Percentiles rank a stretch among this genome's conserved stretches.
Evolutionary conservation across 2,329 filamentous ascomycete genomes (phyloP).

Genomic region (Aspergillus texensis): DNA sequence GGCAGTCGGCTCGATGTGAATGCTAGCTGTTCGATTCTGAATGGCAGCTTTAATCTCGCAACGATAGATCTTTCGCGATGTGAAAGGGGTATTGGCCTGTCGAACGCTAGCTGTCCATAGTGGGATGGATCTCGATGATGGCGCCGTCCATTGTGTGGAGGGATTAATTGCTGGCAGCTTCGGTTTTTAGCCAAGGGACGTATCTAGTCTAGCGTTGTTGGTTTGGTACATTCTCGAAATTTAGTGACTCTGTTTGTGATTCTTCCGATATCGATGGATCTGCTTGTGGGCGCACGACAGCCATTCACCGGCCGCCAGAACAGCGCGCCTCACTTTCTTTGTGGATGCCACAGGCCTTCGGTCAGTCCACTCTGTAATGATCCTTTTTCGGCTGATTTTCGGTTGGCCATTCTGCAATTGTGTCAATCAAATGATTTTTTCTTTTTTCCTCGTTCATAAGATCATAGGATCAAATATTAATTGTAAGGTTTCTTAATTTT

Average conservation of each 20-base stretch:
- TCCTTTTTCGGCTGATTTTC: not conserved
- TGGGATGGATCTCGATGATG: not conserved
- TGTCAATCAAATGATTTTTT: not conserved
- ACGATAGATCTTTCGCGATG: not conserved
- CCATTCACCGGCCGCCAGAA: slow-evolving; percentile 8
- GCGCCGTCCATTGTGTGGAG: not conserved
- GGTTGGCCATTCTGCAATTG: not conserved
- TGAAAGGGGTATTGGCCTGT: not conserved
- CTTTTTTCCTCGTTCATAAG: too few relatives aligned
- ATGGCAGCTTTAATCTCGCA: slow-evolving; percentile 4
- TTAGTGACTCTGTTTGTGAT: not conserved
- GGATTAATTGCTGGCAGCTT: not conserved
- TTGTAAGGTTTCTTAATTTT: not conserved
- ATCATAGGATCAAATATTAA: not conserved
- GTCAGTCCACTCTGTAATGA: not conserved
- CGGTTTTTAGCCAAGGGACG: not conserved
- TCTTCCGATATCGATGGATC: slow-evolving; percentile 10
- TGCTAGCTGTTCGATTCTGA: slow-evolving; percentile 7
- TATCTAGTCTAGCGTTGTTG: not conserved
- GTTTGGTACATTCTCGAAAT: slow-evolving; percentile 1
- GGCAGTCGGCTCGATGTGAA: not conserved
- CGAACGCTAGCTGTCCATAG: not conserved
- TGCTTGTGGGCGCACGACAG: not conserved
- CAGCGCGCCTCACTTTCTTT: slow-evolving; percentile 10
- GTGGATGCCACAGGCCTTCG: slow-evolving; percentile 1